These are phyloP conservation scores for Mucor mucedo DNA, from an alignment of 371 early-diverging fungal species.

Conservation along the genomic window DNA sequence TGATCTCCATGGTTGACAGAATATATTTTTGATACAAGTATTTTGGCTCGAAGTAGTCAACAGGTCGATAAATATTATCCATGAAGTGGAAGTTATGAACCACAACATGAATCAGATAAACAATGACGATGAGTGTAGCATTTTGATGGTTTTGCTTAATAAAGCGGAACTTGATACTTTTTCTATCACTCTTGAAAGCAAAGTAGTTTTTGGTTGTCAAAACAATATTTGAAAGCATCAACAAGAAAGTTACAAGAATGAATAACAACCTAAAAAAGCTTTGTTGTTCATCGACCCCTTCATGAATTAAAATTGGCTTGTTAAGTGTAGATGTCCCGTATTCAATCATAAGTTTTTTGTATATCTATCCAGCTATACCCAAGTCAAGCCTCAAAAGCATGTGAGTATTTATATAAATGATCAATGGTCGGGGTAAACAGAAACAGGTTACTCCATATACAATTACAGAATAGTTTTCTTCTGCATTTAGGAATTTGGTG, in stretches of 20 bases:
- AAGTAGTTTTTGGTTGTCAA: not conserved
- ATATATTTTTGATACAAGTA: conserved; percentile 14
- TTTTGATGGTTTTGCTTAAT: not conserved
- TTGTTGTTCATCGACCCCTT: not conserved
- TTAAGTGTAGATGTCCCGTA: conserved; percentile 8
- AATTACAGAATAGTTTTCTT: too few relatives aligned
- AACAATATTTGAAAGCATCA: not conserved
- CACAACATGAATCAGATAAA: conserved; percentile 1
- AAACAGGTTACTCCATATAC: too few relatives aligned
- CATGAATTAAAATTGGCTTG: conserved; percentile 6
- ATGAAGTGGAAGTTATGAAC: conserved; percentile 9
- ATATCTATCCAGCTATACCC: too few relatives aligned
- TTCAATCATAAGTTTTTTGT: not conserved
- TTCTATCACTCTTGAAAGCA: not conserved
- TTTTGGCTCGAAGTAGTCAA: conserved; percentile 11
- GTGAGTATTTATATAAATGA: too few relatives aligned
- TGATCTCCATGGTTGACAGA: conserved; percentile 10
- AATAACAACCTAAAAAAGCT: not conserved
- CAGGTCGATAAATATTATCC: conserved; percentile 10
- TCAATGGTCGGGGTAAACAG: too few relatives aligned
- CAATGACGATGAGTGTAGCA: not conserved
- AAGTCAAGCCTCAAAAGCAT: too few relatives aligned
- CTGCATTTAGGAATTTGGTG: too few relatives aligned
- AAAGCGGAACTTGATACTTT: not conserved
- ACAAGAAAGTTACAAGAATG: not conserved